Evolutionary conservation across 2,329 filamentous ascomycete genomes (phyloP).

Genomic region (Cytospora piceae): DNA sequence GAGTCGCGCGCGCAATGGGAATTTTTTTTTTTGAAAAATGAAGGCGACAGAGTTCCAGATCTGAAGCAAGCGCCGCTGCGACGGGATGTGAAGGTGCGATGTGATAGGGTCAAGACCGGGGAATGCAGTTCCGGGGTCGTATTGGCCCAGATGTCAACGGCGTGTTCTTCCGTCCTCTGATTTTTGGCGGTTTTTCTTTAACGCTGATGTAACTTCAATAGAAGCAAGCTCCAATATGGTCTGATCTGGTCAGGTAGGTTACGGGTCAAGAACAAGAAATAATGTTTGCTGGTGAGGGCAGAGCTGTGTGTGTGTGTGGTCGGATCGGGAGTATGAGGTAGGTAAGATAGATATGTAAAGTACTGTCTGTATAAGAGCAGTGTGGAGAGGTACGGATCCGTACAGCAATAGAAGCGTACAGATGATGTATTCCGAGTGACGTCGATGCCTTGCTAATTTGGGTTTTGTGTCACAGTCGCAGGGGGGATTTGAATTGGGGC

Average conservation of each 20-base stretch:
- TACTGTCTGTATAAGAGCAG: no score
- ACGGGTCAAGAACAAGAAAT: background rate
- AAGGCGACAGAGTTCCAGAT: constrained; percentile 14
- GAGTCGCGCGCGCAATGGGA: background rate
- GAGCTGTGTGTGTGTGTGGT: background rate
- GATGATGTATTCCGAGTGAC: constrained; percentile 19
- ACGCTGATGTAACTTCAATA: constrained; percentile 5
- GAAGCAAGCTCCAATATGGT: background rate
- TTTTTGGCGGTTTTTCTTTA: background rate
- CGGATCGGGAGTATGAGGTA: background rate
- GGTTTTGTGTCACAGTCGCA: constrained; percentile 18
- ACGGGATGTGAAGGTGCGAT: constrained; percentile 21
- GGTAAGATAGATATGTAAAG: background rate
- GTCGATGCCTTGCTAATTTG: constrained; percentile 9
- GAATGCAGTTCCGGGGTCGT: constrained; percentile 23
- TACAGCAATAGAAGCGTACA: constrained; percentile 6
- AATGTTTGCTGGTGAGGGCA: constrained; percentile 9
- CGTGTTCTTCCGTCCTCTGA: background rate
- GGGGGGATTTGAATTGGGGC: background rate
- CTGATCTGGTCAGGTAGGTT: background rate
- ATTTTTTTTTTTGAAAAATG: background rate
- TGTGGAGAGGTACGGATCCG: background rate
- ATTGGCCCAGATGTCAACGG: constrained; percentile 9
- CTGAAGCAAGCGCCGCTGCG: constrained; percentile 18
- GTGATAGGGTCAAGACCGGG: constrained; percentile 18